Evolutionary conservation across 139 green algal genomes (phyloP), one percentile per base, ranked within the genome.

Genomic region (Mesotaenium endlicherianum): DNA sequence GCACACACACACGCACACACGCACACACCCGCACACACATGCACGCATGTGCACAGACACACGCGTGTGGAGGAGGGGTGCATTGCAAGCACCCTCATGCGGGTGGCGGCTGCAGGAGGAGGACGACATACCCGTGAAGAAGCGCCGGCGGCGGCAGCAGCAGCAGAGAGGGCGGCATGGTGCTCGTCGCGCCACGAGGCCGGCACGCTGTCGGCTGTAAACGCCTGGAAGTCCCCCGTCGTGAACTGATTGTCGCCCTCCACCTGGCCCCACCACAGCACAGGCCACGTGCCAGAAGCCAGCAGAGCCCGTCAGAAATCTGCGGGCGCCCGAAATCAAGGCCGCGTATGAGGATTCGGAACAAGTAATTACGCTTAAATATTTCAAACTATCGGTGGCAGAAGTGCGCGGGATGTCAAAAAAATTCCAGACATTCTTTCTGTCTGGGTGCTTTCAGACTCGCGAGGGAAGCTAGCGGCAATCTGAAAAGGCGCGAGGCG

Each of bases 241-340:
- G 31, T 67, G 40, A 79, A 53, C 31, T 50, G 43, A 39, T 2
- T 80, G 71, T 80, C 71, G 36, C 71, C 71, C 55, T 80, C 71
- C 57, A 81, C 47, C 75, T 81, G 17, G 38, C 60, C 16, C 31
- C 41, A 34, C n/a, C 40, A 72, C 41, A 47, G 6, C 60, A 26
- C 20, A 64, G 26, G 20, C 26, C 50, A 64, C 20, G 50, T 34
- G 50, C 50, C 20, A 26, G 20, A 64, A 64, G 50, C 50, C 50
- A 34, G 50, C 50, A 64, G 26, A 64, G 38, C 70, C 39, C 45
- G 30, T 38, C 39, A 34, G 59, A 34, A 3, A 79, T 41, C 30
- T 64, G 31, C 31, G 70, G 47, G 6, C 41, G 70, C 30, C 42
- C 42, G 0, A 68, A 17, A 68, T 79, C 26, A 16, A 30, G 36